phyloP scores from a whole-genome alignment of 192 early-diverging fungal species.

The Backusella liffmaniae region DNA sequence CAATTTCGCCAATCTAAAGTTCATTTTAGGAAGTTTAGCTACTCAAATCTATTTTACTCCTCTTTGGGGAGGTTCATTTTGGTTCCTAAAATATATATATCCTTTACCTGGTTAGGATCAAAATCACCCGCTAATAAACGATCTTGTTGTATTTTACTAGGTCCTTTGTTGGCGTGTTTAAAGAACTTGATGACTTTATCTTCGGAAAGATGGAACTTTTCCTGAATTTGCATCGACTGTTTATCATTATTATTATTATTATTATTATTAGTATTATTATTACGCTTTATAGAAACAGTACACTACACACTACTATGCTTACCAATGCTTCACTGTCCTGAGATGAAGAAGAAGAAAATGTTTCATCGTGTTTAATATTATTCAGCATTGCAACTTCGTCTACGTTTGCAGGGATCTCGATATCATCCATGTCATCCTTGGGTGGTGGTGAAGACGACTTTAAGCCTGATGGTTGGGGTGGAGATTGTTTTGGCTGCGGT shows the following conservation, averaged over 20 bases:
- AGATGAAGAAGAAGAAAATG: neutral
- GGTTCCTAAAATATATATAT: neutral
- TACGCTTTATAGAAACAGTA: too few species aligned
- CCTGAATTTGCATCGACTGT: constrained; percentile 51
- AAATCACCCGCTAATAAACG: neutral
- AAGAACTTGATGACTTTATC: constrained; percentile 49
- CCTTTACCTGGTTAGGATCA: constrained; percentile 13
- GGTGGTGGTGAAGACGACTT: neutral
- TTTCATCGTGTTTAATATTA: constrained; percentile 25
- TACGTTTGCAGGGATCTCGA: constrained; percentile 32
- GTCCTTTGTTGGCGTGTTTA: constrained; percentile 39
- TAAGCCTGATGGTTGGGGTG: neutral
- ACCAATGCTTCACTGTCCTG: constrained; percentile 34
- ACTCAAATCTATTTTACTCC: neutral
- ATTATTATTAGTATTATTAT: neutral
- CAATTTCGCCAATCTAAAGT: constrained; percentile 28
- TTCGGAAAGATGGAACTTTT: constrained; percentile 54
- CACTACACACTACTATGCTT: neutral
- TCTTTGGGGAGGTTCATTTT: neutral
- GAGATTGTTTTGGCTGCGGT: neutral
- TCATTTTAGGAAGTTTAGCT: neutral
- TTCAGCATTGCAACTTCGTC: constrained; percentile 46
- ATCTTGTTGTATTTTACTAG: neutral
- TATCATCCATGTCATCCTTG: neutral
- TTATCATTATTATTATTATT: neutral